Base-by-base conservation (phyloP, 495 filamentous ascomycete species). In the Trichoderma erinaceum region DNA sequence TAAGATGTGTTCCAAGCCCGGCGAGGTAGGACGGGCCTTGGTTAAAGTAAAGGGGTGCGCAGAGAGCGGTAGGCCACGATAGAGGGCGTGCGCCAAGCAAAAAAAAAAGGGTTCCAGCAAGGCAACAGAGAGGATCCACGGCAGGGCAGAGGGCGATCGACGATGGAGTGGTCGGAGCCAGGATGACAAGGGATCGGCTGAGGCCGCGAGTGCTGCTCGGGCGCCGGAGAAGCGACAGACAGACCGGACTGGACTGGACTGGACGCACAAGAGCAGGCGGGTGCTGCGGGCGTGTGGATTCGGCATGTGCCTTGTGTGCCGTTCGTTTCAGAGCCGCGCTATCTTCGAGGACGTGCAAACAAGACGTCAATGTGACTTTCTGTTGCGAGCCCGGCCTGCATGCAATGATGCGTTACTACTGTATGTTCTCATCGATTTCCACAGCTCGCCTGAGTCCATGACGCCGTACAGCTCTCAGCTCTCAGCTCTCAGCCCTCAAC, bases 91-190 rank as follows among this genome's bases (percentile, higher is more conserved):
- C 27, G 52, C 10, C 21, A 13, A 58, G 46, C 21, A 18, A 58
- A 29, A 58, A 18, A 58, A 29, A 58, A 58, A 15, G 7, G 52
- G 6, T 15, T 29, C 52, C 52, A 58, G 18, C 52, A 58, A 58
- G 52, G 52, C 52, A 58, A 15, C 52, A 50, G n/a, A 18, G 52
- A 58, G 23, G 52, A 58, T 58, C 52, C 52, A 58, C 52, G 52
- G 12, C n/a, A 58, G 52, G 52, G 29, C 29, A 29, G 52, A 3
- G 52, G 21, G 10, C 52, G 52, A 58, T 58, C 52, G 52, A 27
- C 52, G 52, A 58, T 58, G 48, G 18, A 18, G 15, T 52, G 6
- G 48, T 13, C 15, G 48, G n/a, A n/a, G 15, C n/a, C 13, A 13
- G n/a, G 18, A 18, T 18, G n/a, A 52, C 48, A 52, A 52, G 48